Evolutionary conservation across 306 rosid genomes (phyloP).

Genomic region (Prunus persica): DNA sequence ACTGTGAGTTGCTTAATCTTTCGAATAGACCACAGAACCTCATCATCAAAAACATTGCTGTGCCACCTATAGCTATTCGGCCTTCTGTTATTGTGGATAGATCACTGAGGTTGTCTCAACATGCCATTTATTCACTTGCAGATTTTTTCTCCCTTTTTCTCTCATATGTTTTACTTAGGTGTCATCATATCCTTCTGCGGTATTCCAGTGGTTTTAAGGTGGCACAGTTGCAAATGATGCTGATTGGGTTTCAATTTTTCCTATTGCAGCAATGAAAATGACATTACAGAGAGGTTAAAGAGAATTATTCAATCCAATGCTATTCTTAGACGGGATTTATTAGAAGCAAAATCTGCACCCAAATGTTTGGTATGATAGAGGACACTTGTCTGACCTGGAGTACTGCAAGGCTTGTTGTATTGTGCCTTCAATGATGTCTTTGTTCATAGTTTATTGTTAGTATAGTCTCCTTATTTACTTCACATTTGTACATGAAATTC

Average conservation of each 20-base stretch:
- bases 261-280: constrained; percentile 87
- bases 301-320: constrained; percentile 65
- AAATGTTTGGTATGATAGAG: constrained; percentile 53
- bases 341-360: constrained; percentile 40
- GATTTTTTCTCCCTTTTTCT: constrained; percentile 5
- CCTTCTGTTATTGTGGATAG: constrained; percentile 87
- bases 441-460: not conserved
- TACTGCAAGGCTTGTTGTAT: not conserved
- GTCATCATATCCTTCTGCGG: not conserved
- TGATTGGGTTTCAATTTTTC: constrained; percentile 18
- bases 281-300: constrained; percentile 79
- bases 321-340: constrained; percentile 41
- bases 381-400: not conserved
- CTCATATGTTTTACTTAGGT: not conserved
- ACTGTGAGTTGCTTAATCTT: constrained; percentile 75
- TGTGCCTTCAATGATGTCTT: not conserved
- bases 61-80: constrained; percentile 86
- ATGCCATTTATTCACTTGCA: constrained; percentile 8
- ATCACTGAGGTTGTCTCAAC: constrained; percentile 58
- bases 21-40: constrained; percentile 83
- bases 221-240: constrained; percentile 12
- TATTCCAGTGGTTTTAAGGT: not conserved
- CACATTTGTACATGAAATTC: not conserved
- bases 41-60: constrained; percentile 56
- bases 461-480: not conserved